A percentile compares a stretch with the other conserved stretches of the same genome.
phyloP scores from a whole-genome alignment of 257 asterid species.

The Haberlea rhodopensis region DNA sequence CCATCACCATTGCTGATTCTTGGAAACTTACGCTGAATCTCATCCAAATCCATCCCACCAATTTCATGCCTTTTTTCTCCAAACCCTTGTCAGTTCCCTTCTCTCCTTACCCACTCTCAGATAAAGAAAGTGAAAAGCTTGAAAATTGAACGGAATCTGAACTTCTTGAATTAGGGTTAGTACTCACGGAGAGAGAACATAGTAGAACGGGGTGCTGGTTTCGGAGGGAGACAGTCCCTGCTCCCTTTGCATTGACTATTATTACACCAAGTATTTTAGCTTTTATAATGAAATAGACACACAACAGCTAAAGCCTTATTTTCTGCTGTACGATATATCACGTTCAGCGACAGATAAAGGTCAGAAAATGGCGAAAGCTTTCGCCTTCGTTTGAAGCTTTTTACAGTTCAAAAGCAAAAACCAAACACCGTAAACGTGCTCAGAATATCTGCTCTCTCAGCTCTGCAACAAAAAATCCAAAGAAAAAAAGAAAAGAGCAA shows the following conservation, averaged over 20 bases:
- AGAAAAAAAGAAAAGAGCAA: too few species aligned
- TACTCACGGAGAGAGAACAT: slow-evolving; percentile 22
- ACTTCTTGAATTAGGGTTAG: slow-evolving; percentile 41
- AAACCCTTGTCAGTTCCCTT: slow-evolving; percentile 20
- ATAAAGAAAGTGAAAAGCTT: slow-evolving; percentile 7
- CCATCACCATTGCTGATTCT: slow-evolving; percentile 35
- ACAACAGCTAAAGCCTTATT: background rate
- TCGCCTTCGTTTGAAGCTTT: background rate
- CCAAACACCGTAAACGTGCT: background rate
- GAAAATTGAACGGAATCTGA: slow-evolving; percentile 14
- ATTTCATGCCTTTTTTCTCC: slow-evolving; percentile 44
- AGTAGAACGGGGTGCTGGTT: slow-evolving; percentile 29
- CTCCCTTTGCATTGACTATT: background rate
- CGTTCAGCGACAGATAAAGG: background rate
- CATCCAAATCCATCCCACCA: slow-evolving; percentile 54
- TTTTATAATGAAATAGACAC: background rate
- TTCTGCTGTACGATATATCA: background rate
- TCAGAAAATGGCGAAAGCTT: background rate
- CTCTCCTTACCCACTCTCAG: background rate
- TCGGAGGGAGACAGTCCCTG: slow-evolving; percentile 44
- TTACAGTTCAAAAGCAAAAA: background rate
- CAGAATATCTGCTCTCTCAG: background rate
- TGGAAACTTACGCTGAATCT: slow-evolving; percentile 51
- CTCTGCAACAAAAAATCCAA: background rate
- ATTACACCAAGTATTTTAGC: background rate